Conservation (phyloP, 192 early-diverging fungal species). For the Phycomyces nitens region DNA sequence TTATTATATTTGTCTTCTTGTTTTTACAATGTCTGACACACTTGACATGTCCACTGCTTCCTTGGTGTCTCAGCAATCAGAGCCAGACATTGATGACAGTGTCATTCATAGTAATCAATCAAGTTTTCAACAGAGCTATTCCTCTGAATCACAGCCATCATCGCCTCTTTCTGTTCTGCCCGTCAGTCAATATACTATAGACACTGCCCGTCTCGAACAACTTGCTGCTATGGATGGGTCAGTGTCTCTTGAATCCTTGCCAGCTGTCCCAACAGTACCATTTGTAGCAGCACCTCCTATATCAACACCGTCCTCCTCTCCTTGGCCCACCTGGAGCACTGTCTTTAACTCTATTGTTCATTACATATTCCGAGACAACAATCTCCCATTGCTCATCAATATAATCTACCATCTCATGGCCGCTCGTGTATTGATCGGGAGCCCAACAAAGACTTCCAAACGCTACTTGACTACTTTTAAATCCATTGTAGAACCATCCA, state of each 20-base stretch:
- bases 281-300: not conserved
- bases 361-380: constrained; percentile 34
- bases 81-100: too few relatives aligned
- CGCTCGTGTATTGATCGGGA: constrained; percentile 13
- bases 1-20: too few relatives aligned
- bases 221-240: too few relatives aligned
- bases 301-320: not conserved
- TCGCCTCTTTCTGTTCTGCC: too few relatives aligned
- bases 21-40: not conserved
- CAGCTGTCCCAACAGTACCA: not conserved
- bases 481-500: not conserved
- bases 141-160: too few relatives aligned
- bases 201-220: too few relatives aligned
- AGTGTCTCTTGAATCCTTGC: too few relatives aligned
- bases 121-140: too few relatives aligned
- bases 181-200: too few relatives aligned
- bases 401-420: constrained; percentile 24
- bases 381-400: constrained; percentile 29
- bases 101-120: too few relatives aligned
- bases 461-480: constrained; percentile 13
- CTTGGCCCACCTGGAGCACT: constrained; percentile 3
- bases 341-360: not conserved
- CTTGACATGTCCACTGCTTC: constrained; percentile 28
- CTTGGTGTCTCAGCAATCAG: constrained; percentile 6
- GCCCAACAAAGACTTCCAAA: constrained; percentile 4